Evolutionary conservation across 371 early-diverging fungal species (phyloP).

Genomic region (Quaeritorhiza haematococci): DNA sequence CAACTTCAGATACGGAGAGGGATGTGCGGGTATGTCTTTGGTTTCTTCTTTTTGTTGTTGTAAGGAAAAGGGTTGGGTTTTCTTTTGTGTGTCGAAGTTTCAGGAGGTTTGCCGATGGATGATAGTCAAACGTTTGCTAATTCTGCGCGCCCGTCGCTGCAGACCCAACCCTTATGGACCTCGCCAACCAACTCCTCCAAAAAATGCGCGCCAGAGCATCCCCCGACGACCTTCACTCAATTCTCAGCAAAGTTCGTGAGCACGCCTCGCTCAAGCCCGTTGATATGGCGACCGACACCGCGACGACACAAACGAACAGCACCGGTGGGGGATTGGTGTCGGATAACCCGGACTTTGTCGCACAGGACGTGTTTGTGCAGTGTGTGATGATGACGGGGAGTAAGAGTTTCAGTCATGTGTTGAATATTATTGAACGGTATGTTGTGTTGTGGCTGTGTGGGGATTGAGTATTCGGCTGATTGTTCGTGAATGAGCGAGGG

Average conservation of each 20-base stretch:
- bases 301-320: slow-evolving; percentile 4
- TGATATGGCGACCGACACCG: background rate
- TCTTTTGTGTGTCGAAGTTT: background rate
- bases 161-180: slow-evolving; percentile 3
- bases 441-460: slow-evolving; percentile 12
- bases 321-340: background rate
- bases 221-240: background rate
- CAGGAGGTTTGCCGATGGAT: too few species aligned
- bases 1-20: slow-evolving; percentile 65
- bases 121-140: too few species aligned
- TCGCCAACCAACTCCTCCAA: slow-evolving; percentile 1
- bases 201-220: background rate
- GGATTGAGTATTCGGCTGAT: too few species aligned
- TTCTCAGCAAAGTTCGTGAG: background rate
- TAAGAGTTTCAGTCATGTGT: slow-evolving; percentile 88
- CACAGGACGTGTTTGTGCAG: slow-evolving; percentile 67
- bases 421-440: slow-evolving; percentile 83
- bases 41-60: background rate
- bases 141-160: background rate
- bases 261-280: background rate
- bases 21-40: too few species aligned
- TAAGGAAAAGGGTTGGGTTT: background rate
- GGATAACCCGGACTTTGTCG: slow-evolving; percentile 5
- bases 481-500: too few species aligned
- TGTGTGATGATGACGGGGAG: slow-evolving; percentile 77